Conservation (phyloP, 2,329 filamentous ascomycete genomes). For the Aspergillus flavus region DNA sequence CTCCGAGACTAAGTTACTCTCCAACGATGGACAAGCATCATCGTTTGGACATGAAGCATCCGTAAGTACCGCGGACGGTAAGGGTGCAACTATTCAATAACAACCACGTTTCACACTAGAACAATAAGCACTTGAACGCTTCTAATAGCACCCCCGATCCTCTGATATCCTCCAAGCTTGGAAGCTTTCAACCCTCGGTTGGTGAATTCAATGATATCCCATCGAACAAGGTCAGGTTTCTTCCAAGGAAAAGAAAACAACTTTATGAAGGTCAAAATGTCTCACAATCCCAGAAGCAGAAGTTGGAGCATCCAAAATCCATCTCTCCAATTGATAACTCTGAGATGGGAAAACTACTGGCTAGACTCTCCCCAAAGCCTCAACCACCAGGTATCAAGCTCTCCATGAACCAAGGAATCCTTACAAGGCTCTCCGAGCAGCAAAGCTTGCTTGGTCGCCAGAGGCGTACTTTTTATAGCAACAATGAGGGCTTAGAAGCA, state of each 20-base stretch:
- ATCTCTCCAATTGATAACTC: constrained; percentile 33
- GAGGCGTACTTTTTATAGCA: constrained; percentile 51
- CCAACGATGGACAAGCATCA: constrained; percentile 23
- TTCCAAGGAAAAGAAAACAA: constrained; percentile 3
- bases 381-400: constrained; percentile 19
- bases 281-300: constrained; percentile 51
- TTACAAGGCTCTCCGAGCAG: constrained; percentile 75
- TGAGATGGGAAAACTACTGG: constrained; percentile 66
- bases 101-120: constrained; percentile 16
- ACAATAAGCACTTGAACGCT: constrained; percentile 27
- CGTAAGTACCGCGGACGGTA: constrained; percentile 24
- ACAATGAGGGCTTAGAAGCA: constrained; percentile 14
- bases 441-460: constrained; percentile 63
- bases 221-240: constrained; percentile 41
- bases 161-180: constrained; percentile 38
- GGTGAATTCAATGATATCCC: constrained; percentile 27
- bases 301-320: constrained; percentile 44
- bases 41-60: constrained; percentile 28
- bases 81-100: background rate
- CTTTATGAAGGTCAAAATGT: constrained; percentile 6
- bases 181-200: constrained; percentile 31
- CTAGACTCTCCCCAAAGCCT: constrained; percentile 44
- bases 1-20: constrained; percentile 22
- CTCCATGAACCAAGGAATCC: constrained; percentile 42
- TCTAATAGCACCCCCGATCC: constrained; percentile 33